Base-by-base conservation (phyloP, 768 basidiomycete species). In the Tulasnella sp. region DNA sequence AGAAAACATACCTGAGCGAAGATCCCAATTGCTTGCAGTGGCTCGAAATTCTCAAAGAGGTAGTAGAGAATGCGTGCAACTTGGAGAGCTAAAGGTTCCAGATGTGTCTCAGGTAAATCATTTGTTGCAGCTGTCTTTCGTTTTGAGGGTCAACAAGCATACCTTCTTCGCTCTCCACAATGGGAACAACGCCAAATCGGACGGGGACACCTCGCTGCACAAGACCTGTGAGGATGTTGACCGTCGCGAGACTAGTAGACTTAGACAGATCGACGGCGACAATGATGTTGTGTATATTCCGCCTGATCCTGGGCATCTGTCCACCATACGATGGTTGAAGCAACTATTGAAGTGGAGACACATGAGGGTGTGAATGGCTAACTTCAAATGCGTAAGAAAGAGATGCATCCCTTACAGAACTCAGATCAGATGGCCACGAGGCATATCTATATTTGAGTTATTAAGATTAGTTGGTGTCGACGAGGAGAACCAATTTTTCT, bases 161-260 rank as follows among this genome's bases (percentile, higher is more conserved):
- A 71, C 73, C 72, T 21, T 81, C 72, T 8, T 75, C 73, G 0
- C 70, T 75, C 58, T 83, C 80, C 2, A 81, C 68, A 31, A 81
- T 71, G 1, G 91, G 92, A 1, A 93, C 89, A 49, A 97, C 67
- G 11, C 94, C 94, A 69, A 92, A 92, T 17, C 89, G 76, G 63
- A 92, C 78, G 0, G 92, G 89, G 45, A 89, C 74, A 15, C 76
- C 78, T 31, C 89, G 76, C 27, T 79, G 72, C 53, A 98, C 81
- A 31, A 59, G 31, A 34, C 38, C 49, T 22, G 30, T 22, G 12
- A 51, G 19, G 68, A 94, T 82, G 59, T 75, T 79, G 15, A 78
- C 75, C 48, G 96, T 76, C 0, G 84, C 71, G 7, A 92, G 64
- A 41, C 77, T 78, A 3, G 73, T 70, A 0, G 76, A 71, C 43